Base-by-base conservation (phyloP, 345 rosid genomes). In the Melastoma malabathricum region DNA sequence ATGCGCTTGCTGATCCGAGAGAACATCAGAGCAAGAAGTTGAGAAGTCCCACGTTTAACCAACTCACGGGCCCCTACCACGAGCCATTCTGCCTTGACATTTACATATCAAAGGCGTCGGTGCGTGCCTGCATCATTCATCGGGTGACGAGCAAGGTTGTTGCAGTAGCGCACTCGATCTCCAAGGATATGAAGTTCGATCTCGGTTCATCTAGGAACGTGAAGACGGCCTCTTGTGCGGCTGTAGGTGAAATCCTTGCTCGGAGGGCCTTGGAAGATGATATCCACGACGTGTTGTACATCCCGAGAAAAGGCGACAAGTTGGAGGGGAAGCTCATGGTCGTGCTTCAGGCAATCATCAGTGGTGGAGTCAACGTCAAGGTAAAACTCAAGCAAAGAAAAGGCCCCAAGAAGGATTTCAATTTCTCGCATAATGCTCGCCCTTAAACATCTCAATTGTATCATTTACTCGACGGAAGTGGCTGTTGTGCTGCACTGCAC, bases 21-120 rank as follows among this genome's bases (percentile, higher is more conserved):
- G 67, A 48, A n/a, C n/a, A n/a, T 9, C 10, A 38, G 49, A 74
- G 64, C 51, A 82, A 81, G 76, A 89, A 63, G 66, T 57, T 71
- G 25, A 72, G 86, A 49, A 64, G 79, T 43, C 79, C 69, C 14
- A 87, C 98, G 41, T 87, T 80, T 68, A 92, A 82, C 77, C 93
- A 84, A 61, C 82, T 87, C 55, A 84, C 93, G 0, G 89, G 80
- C 50, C 95, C 93, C 48, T 87, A 66, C 73, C 95, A 87, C 52
- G 74, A 87, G 56, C 98, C 95, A 0, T 87, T 92, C 55, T 92
- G 88, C 70, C 68, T 87, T 43, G 96, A 92, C 62, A 79, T 87
- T 6, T 84, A 57, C 68, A 73, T 80, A 69, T 84, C 93, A 0
- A 87, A 82, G 48, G 90, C 84, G 19, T 92, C 98, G 0, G 80